Base-by-base conservation (phyloP, 2,329 filamentous ascomycete genomes). In the Pyricularia sp. region DNA sequence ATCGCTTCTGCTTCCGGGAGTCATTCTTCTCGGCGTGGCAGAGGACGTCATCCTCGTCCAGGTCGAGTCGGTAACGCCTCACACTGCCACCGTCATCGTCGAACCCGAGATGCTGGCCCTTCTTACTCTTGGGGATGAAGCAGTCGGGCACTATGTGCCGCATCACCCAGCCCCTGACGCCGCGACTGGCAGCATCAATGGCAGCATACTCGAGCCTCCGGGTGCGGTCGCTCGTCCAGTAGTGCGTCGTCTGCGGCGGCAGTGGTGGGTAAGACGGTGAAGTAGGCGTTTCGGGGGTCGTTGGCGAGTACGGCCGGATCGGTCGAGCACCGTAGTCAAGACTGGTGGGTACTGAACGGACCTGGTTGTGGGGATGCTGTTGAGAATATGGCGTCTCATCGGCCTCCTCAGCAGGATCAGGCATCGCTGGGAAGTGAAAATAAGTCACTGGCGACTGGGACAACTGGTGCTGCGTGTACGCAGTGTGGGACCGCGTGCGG, bases 161-260 rank as follows among this genome's bases (percentile, higher is more conserved):
- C 75, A 84, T 80, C 42, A 88, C 73, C 84, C 88, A 90, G 14
- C 87, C 88, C 71, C 83, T 83, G 33, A 90, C 80, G 4, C 88
- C 88, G 1, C 82, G 81, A 50, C 82, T 84, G 1, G 87, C 86
- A 0, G 87, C 86, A 66, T 90, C 88, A 59, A 90, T 90, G 69
- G 88, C 88, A 0, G 87, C 88, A 72, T 90, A 90, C 78, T 90
- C 88, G 3, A 89, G 80, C 12, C 86, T 81, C 3, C 88, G 82
- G 0, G 87, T 89, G 68, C 81, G 81, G 74, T 89, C 86, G 73
- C 86, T 89, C 0, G 87, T 90, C 88, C 88, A 90, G 77, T 90
- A 90, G 74, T 89, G 86, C 1, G 85, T 86, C 2, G 88, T 89
- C 72, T 84, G 82, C 4, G 85, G 85, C 14, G 85, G 87, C 1